Percentiles rank a stretch among this genome's conserved stretches.
These are phyloP conservation scores for Cylindrodendrum hubeiense DNA, from an alignment of 2,329 filamentous ascomycete genomes.

Conservation along the genomic window DNA sequence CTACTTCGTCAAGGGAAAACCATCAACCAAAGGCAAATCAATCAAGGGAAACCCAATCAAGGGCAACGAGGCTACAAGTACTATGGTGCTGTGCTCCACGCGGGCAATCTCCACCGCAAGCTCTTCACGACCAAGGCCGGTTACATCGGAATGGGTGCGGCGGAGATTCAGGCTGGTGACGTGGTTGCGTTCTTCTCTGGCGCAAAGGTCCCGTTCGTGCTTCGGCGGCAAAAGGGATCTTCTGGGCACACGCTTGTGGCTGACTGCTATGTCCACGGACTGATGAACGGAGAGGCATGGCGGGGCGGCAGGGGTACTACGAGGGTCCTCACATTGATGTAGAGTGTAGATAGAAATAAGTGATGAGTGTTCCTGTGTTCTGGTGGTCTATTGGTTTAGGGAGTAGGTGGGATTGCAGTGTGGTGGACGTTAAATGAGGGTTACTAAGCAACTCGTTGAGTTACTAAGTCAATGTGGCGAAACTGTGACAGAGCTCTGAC, in stretches of 20 bases:
- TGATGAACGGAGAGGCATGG: constrained; percentile 16
- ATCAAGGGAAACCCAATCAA: neutral
- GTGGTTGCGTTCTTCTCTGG: constrained; percentile 7
- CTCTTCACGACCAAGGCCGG: constrained; percentile 15
- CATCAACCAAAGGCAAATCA: neutral
- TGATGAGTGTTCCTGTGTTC: no score
- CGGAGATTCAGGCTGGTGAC: neutral
- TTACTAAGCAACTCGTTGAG: no score
- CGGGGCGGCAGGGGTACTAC: neutral
- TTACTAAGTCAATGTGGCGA: no score
- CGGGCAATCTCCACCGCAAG: constrained; percentile 7
- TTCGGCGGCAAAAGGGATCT: neutral
- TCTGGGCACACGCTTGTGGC: neutral
- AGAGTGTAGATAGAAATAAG: neutral
- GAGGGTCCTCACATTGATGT: constrained; percentile 5
- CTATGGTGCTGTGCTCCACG: neutral
- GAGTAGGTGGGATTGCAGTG: no score
- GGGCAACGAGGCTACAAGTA: constrained; percentile 1
- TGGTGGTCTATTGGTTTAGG: no score
- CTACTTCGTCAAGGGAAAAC: neutral
- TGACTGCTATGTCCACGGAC: constrained; percentile 15
- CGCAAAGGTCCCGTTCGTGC: constrained; percentile 8
- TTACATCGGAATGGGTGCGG: constrained; percentile 12
- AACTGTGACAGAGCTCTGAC: no score
- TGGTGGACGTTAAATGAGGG: no score